A percentile compares a stretch with the other conserved stretches of the same genome.
These are phyloP conservation scores for Claviceps africana DNA, from an alignment of 2,329 filamentous ascomycete genomes.

Conservation along the genomic window DNA sequence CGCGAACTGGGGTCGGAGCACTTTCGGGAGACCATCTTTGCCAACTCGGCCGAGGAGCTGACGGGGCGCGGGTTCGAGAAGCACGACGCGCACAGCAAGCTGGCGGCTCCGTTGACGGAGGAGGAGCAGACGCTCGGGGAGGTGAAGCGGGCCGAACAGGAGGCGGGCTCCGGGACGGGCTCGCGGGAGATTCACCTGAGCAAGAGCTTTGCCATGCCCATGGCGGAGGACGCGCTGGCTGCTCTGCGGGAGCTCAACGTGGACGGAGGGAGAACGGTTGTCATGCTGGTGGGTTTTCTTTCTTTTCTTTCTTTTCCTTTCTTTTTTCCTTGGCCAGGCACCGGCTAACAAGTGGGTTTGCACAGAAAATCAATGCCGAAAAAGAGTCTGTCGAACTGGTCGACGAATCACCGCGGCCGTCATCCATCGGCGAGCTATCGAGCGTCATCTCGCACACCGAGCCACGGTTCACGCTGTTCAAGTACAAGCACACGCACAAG, in stretches of 20 bases:
- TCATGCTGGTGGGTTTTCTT: constrained; percentile 46
- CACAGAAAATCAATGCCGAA: constrained; percentile 55
- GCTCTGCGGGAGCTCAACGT: constrained; percentile 46
- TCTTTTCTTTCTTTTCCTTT: no score
- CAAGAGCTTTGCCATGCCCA: constrained; percentile 41
- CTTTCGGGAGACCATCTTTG: constrained; percentile 64
- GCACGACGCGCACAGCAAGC: constrained; percentile 52
- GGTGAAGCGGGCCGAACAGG: constrained; percentile 61
- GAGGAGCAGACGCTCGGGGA: constrained; percentile 60
- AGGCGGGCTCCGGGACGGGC: constrained; percentile 55
- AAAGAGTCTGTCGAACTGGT: constrained; percentile 58
- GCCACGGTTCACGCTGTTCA: constrained; percentile 68
- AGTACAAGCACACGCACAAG: constrained; percentile 44
- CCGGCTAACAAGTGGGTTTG: neutral
- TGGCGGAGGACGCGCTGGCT: constrained; percentile 48
- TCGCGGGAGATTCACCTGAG: constrained; percentile 44
- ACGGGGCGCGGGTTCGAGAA: constrained; percentile 54
- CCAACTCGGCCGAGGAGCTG: constrained; percentile 55
- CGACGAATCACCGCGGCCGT: constrained; percentile 33
- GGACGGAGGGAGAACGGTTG: constrained; percentile 36
- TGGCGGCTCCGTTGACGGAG: constrained; percentile 61
- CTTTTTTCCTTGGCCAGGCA: no score
- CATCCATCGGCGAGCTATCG: constrained; percentile 44
- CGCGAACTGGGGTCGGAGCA: constrained; percentile 66
- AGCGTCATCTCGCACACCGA: constrained; percentile 49